Base-by-base conservation (phyloP, 768 basidiomycete species). In the Suillus alpinus region DNA sequence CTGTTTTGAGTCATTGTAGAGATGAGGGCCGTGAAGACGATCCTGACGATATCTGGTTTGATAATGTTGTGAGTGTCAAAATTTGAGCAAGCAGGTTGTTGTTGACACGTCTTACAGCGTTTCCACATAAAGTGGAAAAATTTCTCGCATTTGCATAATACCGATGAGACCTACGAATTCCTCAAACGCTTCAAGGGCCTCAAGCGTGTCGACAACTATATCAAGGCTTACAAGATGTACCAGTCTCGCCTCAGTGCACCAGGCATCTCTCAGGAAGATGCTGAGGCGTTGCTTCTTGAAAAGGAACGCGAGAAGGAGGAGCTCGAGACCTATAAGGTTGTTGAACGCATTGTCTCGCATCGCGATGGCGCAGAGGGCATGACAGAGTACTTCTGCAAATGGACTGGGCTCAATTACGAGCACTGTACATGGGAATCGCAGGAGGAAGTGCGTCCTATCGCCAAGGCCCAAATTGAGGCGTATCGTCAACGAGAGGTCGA, bases 51-150 rank as follows among this genome's bases (percentile, higher is more conserved):
- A 73, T 91, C 51, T 96, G 93, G 83, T 89, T 87, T 62, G 87
- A 88, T 66, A 97, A 97, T 70, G 83, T 96, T 66, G 95, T 94
- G 73, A 58, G 83, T 73, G 26, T 32, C 32, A 34, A 39, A 32
- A 23, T 13, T 32, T 44, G 14, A 39, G 18, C 40, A 18, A 29
- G 32, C 29, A 46, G 18, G 2, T n/a, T 16, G 36, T 6, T 57
- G 9, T 69, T 65, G 34, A 68, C 43, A 34, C 46, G 58, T 59
- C 29, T 62, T 66, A 3, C 70, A 97, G 95, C 94, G 95, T 56
- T 99, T 91, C 80, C 94, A 98, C 73, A 95, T 99, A 81, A 99
- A 99, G 76, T 99, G 97, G 97, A 98, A 98, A 76, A 88, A 87
- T 67, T 98, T 95, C 75, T 97, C 95, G 10, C 96, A 98, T 73